Conservation (phyloP, 768 basidiomycete species). For the Neoboletus magnificus region DNA sequence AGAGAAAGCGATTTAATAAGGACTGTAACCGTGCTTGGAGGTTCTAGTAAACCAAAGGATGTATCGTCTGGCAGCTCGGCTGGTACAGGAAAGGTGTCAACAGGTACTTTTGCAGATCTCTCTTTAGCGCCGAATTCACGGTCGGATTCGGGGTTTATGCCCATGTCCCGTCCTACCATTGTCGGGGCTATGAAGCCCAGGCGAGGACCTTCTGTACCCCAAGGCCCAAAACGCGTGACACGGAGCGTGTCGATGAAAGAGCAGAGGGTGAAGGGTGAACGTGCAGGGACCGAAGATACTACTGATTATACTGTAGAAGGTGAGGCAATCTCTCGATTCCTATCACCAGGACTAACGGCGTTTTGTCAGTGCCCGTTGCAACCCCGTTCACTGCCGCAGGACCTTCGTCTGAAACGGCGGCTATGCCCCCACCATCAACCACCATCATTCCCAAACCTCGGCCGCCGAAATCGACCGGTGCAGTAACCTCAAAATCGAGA, state of each 20-base stretch:
- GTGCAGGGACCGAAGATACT: not conserved
- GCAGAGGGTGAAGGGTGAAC: slow-evolving; percentile 4
- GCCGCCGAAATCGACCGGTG: slow-evolving; percentile 4
- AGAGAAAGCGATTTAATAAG: not conserved
- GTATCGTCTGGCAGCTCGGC: not conserved
- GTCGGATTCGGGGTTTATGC: not conserved
- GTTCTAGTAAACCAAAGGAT: not conserved
- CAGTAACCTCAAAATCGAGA: slow-evolving; percentile 2
- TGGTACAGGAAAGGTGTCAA: not conserved
- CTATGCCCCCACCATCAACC: slow-evolving; percentile 2
- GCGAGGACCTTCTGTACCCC: slow-evolving; percentile 9
- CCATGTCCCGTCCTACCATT: not conserved
- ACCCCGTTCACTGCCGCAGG: not conserved
- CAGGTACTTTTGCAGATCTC: not conserved
- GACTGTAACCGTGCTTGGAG: not conserved
- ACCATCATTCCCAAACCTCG: slow-evolving; percentile 1
- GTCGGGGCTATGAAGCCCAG: slow-evolving; percentile 17
- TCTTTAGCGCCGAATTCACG: not conserved
- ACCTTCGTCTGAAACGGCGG: not conserved
- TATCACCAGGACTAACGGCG: not conserved
- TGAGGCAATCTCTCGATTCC: not conserved
- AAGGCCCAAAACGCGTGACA: slow-evolving; percentile 23
- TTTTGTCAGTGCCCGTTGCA: not conserved
- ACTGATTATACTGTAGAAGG: not conserved
- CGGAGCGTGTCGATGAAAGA: slow-evolving; percentile 30